Conservation (phyloP, 164 flowering plant genomes). For the Taxillus chinensis region DNA sequence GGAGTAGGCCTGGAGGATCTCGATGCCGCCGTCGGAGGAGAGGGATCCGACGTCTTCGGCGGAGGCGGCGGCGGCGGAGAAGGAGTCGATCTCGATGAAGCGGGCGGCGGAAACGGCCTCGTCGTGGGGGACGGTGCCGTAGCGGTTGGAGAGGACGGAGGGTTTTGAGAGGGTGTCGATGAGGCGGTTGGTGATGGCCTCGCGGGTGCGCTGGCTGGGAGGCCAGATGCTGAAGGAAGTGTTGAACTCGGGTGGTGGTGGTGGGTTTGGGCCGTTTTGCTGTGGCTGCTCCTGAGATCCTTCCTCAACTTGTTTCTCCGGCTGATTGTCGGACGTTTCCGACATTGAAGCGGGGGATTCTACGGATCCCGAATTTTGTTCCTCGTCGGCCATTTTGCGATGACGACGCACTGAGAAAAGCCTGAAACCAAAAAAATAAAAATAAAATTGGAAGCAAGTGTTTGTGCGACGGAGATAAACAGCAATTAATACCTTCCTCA, state of each 20-base stretch:
- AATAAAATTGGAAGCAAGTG: no score
- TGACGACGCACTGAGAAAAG: no score
- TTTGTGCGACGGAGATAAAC: no score
- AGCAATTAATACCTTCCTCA: no score
- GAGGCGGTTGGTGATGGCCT: slow-evolving; percentile 65
- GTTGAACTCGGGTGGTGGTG: slow-evolving; percentile 5
- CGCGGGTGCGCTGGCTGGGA: slow-evolving; percentile 74
- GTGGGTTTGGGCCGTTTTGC: slow-evolving; percentile 6
- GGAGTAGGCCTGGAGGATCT: slow-evolving; percentile 78
- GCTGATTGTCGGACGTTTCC: no score
- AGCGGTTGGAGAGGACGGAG: slow-evolving; percentile 78
- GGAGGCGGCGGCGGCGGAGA: slow-evolving; percentile 25
- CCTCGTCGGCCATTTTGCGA: no score
- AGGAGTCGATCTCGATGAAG: slow-evolving; percentile 70
- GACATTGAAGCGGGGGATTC: no score
- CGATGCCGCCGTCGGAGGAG: slow-evolving; percentile 57
- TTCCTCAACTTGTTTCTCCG: no score
- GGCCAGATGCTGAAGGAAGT: slow-evolving; percentile 84
- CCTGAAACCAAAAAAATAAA: no score
- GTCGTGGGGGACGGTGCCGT: slow-evolving; percentile 50
- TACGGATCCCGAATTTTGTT: no score
- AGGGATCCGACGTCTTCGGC: slow-evolving; percentile 3
- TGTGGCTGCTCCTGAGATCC: no score
- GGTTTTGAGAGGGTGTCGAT: slow-evolving; percentile 66
- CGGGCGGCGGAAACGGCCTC: slow-evolving; percentile 59